A percentile compares a stretch with the other conserved stretches of the same genome.
Evolutionary conservation across 352 stramenopile species (phyloP).

Genomic region (Pythium grandisporangium): DNA sequence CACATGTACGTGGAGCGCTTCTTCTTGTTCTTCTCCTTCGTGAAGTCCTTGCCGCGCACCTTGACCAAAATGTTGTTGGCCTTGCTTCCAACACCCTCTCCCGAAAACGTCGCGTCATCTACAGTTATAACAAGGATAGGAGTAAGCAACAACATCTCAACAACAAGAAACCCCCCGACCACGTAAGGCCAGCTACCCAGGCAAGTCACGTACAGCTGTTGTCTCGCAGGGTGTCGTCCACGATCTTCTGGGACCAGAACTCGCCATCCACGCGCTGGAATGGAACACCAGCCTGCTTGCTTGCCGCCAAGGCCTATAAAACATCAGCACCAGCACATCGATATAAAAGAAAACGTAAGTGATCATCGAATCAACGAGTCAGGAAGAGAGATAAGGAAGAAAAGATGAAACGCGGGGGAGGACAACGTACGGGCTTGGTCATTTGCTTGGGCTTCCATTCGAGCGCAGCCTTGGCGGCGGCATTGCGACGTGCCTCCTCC

Average conservation of each 20-base stretch:
- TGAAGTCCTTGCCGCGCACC: constrained; percentile 99
- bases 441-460: constrained; percentile 90
- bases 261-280: constrained; percentile 98
- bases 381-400: background rate
- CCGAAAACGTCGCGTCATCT: constrained; percentile 95
- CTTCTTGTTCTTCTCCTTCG: constrained; percentile 99
- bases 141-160: background rate
- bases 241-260: constrained; percentile 90
- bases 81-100: constrained; percentile 93
- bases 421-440: constrained; percentile 28
- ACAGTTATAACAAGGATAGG: constrained; percentile 1
- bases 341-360: too few relatives aligned
- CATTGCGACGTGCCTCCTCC: constrained; percentile 53
- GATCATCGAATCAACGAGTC: too few relatives aligned
- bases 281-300: constrained; percentile 85
- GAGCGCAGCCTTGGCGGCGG: constrained; percentile 83
- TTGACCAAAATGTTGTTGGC: constrained; percentile 97
- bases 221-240: constrained; percentile 92
- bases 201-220: constrained; percentile 88
- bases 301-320: constrained; percentile 24
- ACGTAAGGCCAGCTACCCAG: too few relatives aligned
- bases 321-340: too few relatives aligned
- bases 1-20: constrained; percentile 97
- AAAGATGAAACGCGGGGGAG: background rate
- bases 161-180: too few relatives aligned